Conservation (phyloP, 768 basidiomycete species). For the Polyporus arcularius region DNA sequence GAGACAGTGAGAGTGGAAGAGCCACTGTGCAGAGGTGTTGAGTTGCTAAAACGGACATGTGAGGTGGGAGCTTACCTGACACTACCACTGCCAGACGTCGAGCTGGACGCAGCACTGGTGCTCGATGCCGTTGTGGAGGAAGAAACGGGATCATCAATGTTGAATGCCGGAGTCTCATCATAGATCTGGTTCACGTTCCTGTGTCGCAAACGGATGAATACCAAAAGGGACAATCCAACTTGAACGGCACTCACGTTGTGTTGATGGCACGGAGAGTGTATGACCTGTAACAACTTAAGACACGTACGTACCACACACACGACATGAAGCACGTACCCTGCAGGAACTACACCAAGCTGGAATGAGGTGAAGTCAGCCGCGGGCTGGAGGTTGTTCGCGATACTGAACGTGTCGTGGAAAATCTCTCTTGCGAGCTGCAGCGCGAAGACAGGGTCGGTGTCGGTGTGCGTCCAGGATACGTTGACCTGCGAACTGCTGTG, state of each 20-base stretch:
- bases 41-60: neutral
- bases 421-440: slow-evolving; percentile 46
- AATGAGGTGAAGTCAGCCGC: slow-evolving; percentile 36
- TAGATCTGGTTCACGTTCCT: slow-evolving; percentile 50
- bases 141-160: slow-evolving; percentile 34
- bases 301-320: neutral
- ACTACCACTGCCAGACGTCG: slow-evolving; percentile 21
- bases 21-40: neutral
- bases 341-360: slow-evolving; percentile 48
- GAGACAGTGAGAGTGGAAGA: slow-evolving; percentile 2
- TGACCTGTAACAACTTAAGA: slow-evolving; percentile 20
- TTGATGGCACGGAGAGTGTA: slow-evolving; percentile 53
- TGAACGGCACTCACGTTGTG: slow-evolving; percentile 32
- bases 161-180: slow-evolving; percentile 41
- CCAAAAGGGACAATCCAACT: too few relatives aligned
- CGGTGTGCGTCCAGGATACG: slow-evolving; percentile 46
- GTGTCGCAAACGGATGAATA: neutral
- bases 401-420: slow-evolving; percentile 57
- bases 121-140: slow-evolving; percentile 16
- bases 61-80: slow-evolving; percentile 10
- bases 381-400: slow-evolving; percentile 56
- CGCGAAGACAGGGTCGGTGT: slow-evolving; percentile 46
- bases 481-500: slow-evolving; percentile 38
- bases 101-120: neutral
- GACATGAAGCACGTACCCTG: slow-evolving; percentile 39